Evolutionary conservation across 2,329 filamentous ascomycete genomes (phyloP), one percentile per base, ranked within the genome.

Genomic region (Aureobasidium namibiae): DNA sequence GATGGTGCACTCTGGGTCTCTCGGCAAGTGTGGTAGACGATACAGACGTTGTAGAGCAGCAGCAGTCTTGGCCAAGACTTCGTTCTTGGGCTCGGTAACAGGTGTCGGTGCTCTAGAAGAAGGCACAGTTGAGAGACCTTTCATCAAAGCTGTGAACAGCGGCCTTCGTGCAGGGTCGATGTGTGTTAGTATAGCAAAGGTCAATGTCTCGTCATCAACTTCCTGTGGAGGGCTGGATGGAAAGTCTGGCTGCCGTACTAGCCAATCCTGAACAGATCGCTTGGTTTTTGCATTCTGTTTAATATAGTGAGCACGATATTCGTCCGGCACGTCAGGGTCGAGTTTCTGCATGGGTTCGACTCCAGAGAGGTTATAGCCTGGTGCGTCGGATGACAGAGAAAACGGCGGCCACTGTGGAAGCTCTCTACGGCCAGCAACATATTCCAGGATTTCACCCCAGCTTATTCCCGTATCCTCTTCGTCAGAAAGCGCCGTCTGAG

Each of bases 361-460:
- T 48, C 78, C 74, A 2, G 72, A 67, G 24, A 56, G 48, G n/a
- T 80, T 81, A n/a, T 84, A 73, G 11, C 79, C 79, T 33, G 74
- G 70, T 16, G 79, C 70, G 3, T 83, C 84, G 38, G 83, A 78
- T 41, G 81, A 80, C 4, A 85, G 82, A 65, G 84, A 86, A 68
- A 96, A 94, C 0, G 92, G 90, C 23, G 92, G 92, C 92, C 92
- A 96, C 16, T 80, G 75, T 0, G 92, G 92, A 54, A 96, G 79
- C 65, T 95, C 90, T 61, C 90, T 84, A 58, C 92, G 85, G 18
- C 92, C 92, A 63, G 90, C 94, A 13, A 96, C 91, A 69, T 92
- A 86, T 73, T 99, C 94, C 24, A 99, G 75, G 13, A 97, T 91
- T 70, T 97, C 92, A 10, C 94, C 92, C 92, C 92, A 99, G 63